Percentiles rank a stretch among this genome's conserved stretches.
phyloP scores from a whole-genome alignment of 1,139 yeast genomes.

The Debaryomyces psychrophilus region DNA sequence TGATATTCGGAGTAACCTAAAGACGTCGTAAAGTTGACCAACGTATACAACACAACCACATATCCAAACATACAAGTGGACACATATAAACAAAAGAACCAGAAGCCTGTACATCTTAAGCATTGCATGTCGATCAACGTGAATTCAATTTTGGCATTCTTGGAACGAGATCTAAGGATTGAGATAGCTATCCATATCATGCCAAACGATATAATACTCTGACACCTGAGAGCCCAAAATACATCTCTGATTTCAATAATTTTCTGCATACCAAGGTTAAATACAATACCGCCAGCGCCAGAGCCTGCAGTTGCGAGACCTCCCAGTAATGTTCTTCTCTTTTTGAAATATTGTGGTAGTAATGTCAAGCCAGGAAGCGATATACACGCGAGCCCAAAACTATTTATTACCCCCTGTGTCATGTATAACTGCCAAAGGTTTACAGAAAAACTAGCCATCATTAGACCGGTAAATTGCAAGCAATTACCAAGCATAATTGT shows the following conservation, averaged over 20 bases:
- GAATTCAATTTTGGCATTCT: slow-evolving; percentile 34
- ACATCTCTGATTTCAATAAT: slow-evolving; percentile 31
- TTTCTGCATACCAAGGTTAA: slow-evolving; percentile 41
- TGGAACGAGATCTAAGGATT: slow-evolving; percentile 28
- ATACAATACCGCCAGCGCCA: slow-evolving; percentile 63
- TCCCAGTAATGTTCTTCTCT: slow-evolving; percentile 56
- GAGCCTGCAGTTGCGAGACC: slow-evolving; percentile 65
- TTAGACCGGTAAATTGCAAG: slow-evolving; percentile 52
- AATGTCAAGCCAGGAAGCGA: slow-evolving; percentile 46
- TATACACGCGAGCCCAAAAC: slow-evolving; percentile 51
- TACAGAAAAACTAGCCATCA: slow-evolving; percentile 57
- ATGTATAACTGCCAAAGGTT: slow-evolving; percentile 56
- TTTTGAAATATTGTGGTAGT: slow-evolving; percentile 57
- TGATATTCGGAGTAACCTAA: slow-evolving; percentile 45
- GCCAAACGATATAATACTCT: slow-evolving; percentile 38
- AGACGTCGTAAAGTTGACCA: slow-evolving; percentile 49
- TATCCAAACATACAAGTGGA: slow-evolving; percentile 50
- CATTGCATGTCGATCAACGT: slow-evolving; percentile 35
- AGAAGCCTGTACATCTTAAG: slow-evolving; percentile 34
- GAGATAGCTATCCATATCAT: slow-evolving; percentile 35
- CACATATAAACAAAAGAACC: slow-evolving; percentile 34
- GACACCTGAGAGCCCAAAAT: slow-evolving; percentile 41
- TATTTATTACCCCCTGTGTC: slow-evolving; percentile 55
- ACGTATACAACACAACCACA: slow-evolving; percentile 46
- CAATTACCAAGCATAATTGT: slow-evolving; percentile 46